Base-by-base conservation (phyloP, 2,329 filamentous ascomycete species). In the Arthrobotrys sphaeroides region DNA sequence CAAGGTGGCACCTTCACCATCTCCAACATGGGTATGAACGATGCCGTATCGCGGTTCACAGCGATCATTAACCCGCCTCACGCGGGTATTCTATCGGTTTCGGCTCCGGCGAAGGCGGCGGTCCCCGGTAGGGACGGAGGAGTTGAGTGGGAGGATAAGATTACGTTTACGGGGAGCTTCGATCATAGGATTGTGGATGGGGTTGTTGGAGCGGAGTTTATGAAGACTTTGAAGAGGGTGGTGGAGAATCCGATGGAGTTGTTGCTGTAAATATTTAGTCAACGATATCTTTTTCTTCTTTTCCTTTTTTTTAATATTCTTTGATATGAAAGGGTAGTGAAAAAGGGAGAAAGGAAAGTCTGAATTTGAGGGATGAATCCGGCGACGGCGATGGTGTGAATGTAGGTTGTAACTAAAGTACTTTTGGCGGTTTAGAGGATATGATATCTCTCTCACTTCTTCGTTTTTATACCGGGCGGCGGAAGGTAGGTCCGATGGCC, bases 21-120 rank as follows among this genome's bases (percentile, higher is more conserved):
- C 85, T 96, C 92, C 86, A 99, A 99, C 89, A 96, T 99, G 95
- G 95, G 95, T 84, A 99, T 99, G 95, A 99, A 99, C 88, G 82
- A 90, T 53, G 94, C 95, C 59, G 90, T 99, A 78, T 94, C 98
- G 85, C 89, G 94, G 83, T 99, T 99, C 86, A 98, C 95, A 61
- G 95, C 95, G 79, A 91, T 99, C 82, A 97, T 99, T 88, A 99
- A 99, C 89, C 95, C 96, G 79, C 95, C 95, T 64, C 96, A 99
- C 86, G 92, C 95, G 65, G 91, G 90, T 82, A 99, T 99, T 83
- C 88, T 99, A 78, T 94, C 95, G 66, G 92, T 99, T 73, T 95
- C 96, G 81, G 96, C 93, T 79, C 93, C 92, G 80, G 91, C 92
- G 85, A 98, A 98, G 90, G 94, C 98, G 65, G 92, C 96, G 51